These are phyloP conservation scores for Cydonia oblonga DNA, from an alignment of 331 rosid genomes.

Conservation along the genomic window DNA sequence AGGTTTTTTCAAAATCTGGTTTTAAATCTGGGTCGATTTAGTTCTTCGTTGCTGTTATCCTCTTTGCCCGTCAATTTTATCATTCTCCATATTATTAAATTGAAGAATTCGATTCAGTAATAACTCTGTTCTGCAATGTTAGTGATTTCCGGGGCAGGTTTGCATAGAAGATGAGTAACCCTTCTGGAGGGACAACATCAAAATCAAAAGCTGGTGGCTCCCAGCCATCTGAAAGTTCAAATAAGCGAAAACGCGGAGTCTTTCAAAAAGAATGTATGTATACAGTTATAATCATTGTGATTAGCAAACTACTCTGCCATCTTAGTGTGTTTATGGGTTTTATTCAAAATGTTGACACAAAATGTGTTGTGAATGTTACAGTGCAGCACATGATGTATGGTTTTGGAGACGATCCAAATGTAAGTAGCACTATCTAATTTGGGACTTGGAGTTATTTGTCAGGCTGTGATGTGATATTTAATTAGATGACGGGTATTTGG, in stretches of 20 bases:
- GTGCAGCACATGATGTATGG: slow-evolving; percentile 99
- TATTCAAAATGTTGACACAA: neutral
- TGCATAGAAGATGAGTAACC: slow-evolving; percentile 39
- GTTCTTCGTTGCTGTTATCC: neutral
- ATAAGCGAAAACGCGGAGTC: slow-evolving; percentile 78
- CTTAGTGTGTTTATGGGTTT: neutral
- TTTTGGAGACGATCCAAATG: slow-evolving; percentile 85
- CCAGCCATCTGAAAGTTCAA: slow-evolving; percentile 69
- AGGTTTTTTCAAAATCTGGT: neutral
- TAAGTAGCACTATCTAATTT: slow-evolving; percentile 19
- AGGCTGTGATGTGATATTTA: neutral
- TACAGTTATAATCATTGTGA: neutral
- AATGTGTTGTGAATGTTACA: slow-evolving; percentile 1
- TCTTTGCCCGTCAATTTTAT: neutral
- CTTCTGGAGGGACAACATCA: slow-evolving; percentile 47
- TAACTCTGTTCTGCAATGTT: neutral
- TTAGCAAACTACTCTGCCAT: neutral
- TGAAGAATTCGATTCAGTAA: too few species aligned
- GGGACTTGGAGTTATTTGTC: neutral
- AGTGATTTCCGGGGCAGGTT: too few species aligned
- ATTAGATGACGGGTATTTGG: neutral
- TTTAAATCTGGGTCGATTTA: neutral
- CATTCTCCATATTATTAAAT: neutral
- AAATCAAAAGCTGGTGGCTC: slow-evolving; percentile 59
- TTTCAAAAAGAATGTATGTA: slow-evolving; percentile 73